These are phyloP conservation scores for Colletotrichum ledebouriae DNA, from an alignment of 2,329 filamentous ascomycete genomes.

Conservation along the genomic window DNA sequence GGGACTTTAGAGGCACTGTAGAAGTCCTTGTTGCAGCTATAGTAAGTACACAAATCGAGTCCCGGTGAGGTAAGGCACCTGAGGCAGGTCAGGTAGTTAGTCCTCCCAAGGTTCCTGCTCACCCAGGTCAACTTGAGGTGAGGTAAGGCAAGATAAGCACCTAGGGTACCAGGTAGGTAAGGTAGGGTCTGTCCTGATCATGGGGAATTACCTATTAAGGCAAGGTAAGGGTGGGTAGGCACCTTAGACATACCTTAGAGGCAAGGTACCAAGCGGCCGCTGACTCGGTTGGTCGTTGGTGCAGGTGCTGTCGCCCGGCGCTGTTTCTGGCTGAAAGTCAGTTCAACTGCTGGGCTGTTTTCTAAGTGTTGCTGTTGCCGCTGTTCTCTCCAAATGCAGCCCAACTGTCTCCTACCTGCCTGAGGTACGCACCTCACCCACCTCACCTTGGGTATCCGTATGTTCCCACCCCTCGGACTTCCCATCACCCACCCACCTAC, in stretches of 20 bases:
- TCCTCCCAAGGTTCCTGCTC: too few species aligned
- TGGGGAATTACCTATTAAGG: too few species aligned
- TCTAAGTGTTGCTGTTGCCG: constrained; percentile 1
- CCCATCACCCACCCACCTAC: neutral
- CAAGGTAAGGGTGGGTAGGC: too few species aligned
- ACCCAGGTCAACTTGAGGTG: too few species aligned
- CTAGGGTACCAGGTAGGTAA: neutral
- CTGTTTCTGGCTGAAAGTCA: constrained; percentile 8
- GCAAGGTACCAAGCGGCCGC: constrained; percentile 23
- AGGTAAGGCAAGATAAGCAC: too few species aligned
- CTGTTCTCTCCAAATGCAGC: neutral
- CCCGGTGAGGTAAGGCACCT: neutral
- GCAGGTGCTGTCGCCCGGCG: neutral
- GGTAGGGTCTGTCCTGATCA: constrained; percentile 6
- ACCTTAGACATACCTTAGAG: too few species aligned
- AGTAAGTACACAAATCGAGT: constrained; percentile 6
- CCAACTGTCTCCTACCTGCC: neutral
- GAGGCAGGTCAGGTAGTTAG: too few species aligned
- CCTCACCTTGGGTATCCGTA: neutral
- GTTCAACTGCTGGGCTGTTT: neutral
- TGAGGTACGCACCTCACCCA: neutral
- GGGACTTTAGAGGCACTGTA: neutral
- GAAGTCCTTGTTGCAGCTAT: constrained; percentile 13
- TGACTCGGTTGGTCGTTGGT: constrained; percentile 29
- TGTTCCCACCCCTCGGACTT: neutral